Base-by-base conservation (phyloP, 257 asterid species). In the Ophiorrhiza pumila region DNA sequence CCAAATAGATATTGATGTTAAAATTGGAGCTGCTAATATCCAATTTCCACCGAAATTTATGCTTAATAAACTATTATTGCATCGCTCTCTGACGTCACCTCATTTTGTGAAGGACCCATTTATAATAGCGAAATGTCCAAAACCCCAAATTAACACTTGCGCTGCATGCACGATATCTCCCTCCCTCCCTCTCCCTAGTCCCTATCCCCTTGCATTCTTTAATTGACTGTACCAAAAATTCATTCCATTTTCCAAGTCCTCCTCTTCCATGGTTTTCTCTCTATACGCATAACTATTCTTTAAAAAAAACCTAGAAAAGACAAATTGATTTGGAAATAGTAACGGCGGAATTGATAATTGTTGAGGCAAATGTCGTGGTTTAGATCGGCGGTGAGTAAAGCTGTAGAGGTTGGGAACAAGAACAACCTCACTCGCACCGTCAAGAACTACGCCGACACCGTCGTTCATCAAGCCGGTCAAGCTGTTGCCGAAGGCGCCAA, bases 391-490 rank as follows among this genome's bases (percentile, higher is more conserved):
- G 89, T 95, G 85, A 90, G 84, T 87, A 95, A 85, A 83, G 98
- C 98, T 82, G 98, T 91, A 85, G 95, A 94, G 91, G 96, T 91
- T 68, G 98, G 98, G 73, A 94, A 90, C 78, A 91, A 86, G 75
- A 94, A 85, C 81, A 91, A 90, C 82, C 89, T 94, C 74, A 90
- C 97, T 10, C 97, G 98, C 81, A 85, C 96, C 74, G 91, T 94
- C 72, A 91, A 80, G 77, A 91, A 84, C 84, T 94, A 89, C 60
- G 96, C 97, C 15, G 96, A 93, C 77, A 77, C 95, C 77, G 97
- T 94, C 68, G 96, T 91, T 75, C 97, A 94, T 34, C 99, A 94
- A 41, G 99, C 99, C 77, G 96, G 97, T 34, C 99, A 95, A 84
- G 98, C 97, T 69, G 98, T 95, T 41, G 90, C 89, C 64, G 98